Conservation (phyloP, 1,284 basidiomycete genomes). For the Exobasidium cylindrosporum region DNA sequence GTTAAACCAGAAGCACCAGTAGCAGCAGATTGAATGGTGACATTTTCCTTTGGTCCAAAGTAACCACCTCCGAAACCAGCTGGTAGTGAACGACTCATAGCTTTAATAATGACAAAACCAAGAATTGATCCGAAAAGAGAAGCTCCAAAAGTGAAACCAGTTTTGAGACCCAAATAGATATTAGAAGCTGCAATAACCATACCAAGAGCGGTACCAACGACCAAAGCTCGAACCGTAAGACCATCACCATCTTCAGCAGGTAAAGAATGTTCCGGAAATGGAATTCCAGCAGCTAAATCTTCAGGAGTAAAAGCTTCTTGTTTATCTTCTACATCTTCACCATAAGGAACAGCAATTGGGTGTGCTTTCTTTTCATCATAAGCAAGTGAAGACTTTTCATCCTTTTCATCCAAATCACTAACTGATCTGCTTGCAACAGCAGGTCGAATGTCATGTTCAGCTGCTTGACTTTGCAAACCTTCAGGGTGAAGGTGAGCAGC, state of each 20-base stretch:
- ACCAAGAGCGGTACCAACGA: conserved; percentile 66
- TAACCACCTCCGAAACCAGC: conserved; percentile 62
- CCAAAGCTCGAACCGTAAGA: conserved; percentile 59
- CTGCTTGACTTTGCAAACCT: background rate
- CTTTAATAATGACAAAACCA: conserved; percentile 67
- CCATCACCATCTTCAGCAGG: conserved; percentile 28
- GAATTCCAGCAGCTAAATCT: conserved; percentile 27
- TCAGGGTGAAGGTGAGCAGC: background rate
- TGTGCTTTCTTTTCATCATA: background rate
- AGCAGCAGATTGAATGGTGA: conserved; percentile 52
- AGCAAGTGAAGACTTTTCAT: background rate
- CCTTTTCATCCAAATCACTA: background rate
- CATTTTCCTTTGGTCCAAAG: conserved; percentile 70
- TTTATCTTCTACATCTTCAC: conserved; percentile 8
- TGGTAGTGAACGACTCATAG: conserved; percentile 61
- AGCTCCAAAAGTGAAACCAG: conserved; percentile 65
- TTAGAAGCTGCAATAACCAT: conserved; percentile 66
- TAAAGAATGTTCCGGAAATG: conserved; percentile 33
- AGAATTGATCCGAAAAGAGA: conserved; percentile 67
- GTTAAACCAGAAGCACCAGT: conserved; percentile 55
- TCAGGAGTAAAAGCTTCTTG: conserved; percentile 18
- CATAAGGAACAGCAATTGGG: background rate
- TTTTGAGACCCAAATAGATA: conserved; percentile 70
- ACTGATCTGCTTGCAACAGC: too few relatives aligned
- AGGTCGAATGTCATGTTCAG: background rate